A percentile compares a stretch with the other conserved stretches of the same genome.
phyloP scores from a whole-genome alignment of 2,329 filamentous ascomycete species.

The Trichoderma atrobrunneum region DNA sequence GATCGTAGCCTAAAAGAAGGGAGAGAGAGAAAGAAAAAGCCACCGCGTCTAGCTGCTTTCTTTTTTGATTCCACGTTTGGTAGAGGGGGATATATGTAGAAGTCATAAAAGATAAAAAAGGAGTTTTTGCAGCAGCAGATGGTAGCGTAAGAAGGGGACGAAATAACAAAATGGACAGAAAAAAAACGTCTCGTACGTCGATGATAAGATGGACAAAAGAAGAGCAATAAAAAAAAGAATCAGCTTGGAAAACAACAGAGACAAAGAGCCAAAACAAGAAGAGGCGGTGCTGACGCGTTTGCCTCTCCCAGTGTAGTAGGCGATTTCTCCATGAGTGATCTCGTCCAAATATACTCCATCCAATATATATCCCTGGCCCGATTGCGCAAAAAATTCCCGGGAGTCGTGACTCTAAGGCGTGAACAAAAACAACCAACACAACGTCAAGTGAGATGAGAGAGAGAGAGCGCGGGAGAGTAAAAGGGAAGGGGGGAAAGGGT shows the following conservation, averaged over 20 bases:
- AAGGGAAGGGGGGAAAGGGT: not conserved
- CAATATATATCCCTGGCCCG: constrained; percentile 39
- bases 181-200: constrained; percentile 15
- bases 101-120: not conserved
- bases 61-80: not conserved
- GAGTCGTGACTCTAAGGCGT: constrained; percentile 39
- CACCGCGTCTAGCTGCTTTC: not conserved
- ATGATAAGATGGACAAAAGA: constrained; percentile 15
- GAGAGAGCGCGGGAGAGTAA: constrained; percentile 2
- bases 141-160: not conserved
- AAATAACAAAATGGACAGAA: constrained; percentile 21
- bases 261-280: constrained; percentile 28
- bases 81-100: not conserved
- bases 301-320: not conserved
- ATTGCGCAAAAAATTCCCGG: constrained; percentile 29
- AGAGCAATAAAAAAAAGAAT: constrained; percentile 14
- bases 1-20: constrained; percentile 1
- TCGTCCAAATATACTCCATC: constrained; percentile 41
- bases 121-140: not conserved
- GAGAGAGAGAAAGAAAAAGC: not conserved
- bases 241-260: constrained; percentile 9
- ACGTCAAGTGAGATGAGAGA: constrained; percentile 25
- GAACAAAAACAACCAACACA: constrained; percentile 28
- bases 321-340: constrained; percentile 20
- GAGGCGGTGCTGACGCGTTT: constrained; percentile 28